These are phyloP conservation scores for Aspergillus ochraceoroseus DNA, from an alignment of 2,329 filamentous ascomycete species.

Conservation along the genomic window DNA sequence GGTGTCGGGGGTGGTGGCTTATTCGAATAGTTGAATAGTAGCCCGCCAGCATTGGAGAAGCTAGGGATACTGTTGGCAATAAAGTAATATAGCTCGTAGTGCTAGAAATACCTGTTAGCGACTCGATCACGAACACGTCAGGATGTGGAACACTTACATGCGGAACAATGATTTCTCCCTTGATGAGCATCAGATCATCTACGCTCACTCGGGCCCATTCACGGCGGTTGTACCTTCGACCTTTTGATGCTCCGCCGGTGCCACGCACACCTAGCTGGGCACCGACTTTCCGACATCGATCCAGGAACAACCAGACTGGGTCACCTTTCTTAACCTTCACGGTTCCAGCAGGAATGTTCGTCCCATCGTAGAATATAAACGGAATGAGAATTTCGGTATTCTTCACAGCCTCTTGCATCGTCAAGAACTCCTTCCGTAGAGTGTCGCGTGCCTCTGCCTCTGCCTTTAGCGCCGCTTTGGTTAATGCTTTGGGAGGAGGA, in stretches of 20 bases:
- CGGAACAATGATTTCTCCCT: constrained; percentile 85
- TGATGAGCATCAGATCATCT: constrained; percentile 89
- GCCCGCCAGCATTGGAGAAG: constrained; percentile 65
- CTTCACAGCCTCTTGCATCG: constrained; percentile 80
- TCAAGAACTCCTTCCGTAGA: constrained; percentile 72
- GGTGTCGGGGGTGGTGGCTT: constrained; percentile 34
- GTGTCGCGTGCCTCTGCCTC: constrained; percentile 73
- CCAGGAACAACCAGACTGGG: constrained; percentile 85
- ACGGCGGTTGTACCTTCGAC: constrained; percentile 58
- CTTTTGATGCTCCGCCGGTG: constrained; percentile 45
- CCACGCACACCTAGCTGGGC: constrained; percentile 72
- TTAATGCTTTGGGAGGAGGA: constrained; percentile 65
- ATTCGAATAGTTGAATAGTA: constrained; percentile 71
- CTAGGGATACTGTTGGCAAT: constrained; percentile 68
- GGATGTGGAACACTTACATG: constrained; percentile 61
- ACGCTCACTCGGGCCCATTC: constrained; percentile 93
- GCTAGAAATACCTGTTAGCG: constrained; percentile 50
- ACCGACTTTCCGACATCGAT: constrained; percentile 84
- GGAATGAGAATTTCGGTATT: constrained; percentile 83
- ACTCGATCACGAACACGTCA: neutral
- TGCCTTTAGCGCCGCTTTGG: constrained; percentile 68
- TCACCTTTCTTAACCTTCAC: constrained; percentile 92
- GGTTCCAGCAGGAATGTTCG: constrained; percentile 76
- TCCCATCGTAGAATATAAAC: constrained; percentile 95
- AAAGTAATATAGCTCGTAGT: constrained; percentile 97